Percentiles rank a stretch among this genome's conserved stretches.
Evolutionary conservation across 345 rosid species (phyloP).

Genomic region (Dipteronia dyeriana): DNA sequence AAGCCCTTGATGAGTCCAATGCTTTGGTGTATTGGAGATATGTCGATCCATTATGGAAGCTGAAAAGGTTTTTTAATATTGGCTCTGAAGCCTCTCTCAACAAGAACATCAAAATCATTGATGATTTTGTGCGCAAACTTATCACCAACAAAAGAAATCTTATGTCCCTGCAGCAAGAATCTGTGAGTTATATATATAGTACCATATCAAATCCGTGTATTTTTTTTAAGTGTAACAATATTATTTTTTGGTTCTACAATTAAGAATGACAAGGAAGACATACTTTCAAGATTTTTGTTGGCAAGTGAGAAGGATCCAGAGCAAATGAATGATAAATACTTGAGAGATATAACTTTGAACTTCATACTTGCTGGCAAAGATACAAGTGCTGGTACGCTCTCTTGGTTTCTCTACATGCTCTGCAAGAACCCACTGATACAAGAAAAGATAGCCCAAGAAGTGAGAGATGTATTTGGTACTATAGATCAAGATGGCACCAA

Average conservation of each 20-base stretch:
- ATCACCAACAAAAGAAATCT: slow-evolving; percentile 50
- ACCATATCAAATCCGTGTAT: not conserved
- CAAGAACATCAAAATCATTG: slow-evolving; percentile 45
- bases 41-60: slow-evolving; percentile 70
- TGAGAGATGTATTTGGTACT: slow-evolving; percentile 37
- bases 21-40: slow-evolving; percentile 51
- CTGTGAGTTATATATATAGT: slow-evolving; percentile 26
- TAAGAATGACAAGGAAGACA: slow-evolving; percentile 62
- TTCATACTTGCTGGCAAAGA: slow-evolving; percentile 82
- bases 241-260: not conserved
- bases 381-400: slow-evolving; percentile 51
- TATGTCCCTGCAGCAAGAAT: slow-evolving; percentile 20
- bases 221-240: not conserved
- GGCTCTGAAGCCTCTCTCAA: slow-evolving; percentile 55
- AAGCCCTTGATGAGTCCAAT: slow-evolving; percentile 70
- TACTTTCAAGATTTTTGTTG: slow-evolving; percentile 59
- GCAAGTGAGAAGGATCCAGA: slow-evolving; percentile 62
- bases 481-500: slow-evolving; percentile 17
- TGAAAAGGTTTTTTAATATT: slow-evolving; percentile 55
- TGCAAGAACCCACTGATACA: slow-evolving; percentile 70
- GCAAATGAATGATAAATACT: slow-evolving; percentile 55
- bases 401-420: slow-evolving; percentile 78
- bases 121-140: slow-evolving; percentile 50
- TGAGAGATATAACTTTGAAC: slow-evolving; percentile 68
- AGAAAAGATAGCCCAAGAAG: slow-evolving; percentile 61